These are phyloP conservation scores for Prunella vulgaris DNA, from an alignment of 257 asterid genomes.

Conservation along the genomic window DNA sequence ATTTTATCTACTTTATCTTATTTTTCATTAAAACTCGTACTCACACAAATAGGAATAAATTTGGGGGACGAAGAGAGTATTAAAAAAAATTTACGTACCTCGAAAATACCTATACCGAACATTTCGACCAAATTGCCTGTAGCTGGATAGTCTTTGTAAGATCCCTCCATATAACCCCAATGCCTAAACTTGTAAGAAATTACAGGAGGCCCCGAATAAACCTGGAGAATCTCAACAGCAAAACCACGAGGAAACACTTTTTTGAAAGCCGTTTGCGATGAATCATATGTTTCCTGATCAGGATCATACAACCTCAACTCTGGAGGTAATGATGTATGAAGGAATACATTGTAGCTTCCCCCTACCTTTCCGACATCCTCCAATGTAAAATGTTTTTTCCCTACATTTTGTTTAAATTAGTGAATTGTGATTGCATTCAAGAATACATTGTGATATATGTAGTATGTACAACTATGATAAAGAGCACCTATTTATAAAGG, in stretches of 20 bases:
- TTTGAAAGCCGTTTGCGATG: conserved; percentile 54
- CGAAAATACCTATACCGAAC: conserved; percentile 39
- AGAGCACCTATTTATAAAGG: too few species aligned
- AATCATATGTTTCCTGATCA: conserved; percentile 44
- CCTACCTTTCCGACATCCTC: conserved; percentile 44
- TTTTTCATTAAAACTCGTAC: too few species aligned
- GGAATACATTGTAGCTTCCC: conserved; percentile 71
- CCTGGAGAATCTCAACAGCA: conserved; percentile 57
- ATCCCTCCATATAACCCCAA: conserved; percentile 74
- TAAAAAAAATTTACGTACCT: conserved; percentile 38
- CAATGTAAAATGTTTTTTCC: conserved; percentile 30
- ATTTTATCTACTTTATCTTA: too few species aligned
- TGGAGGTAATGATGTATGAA: conserved; percentile 68
- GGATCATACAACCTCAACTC: conserved; percentile 47
- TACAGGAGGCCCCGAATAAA: conserved; percentile 69
- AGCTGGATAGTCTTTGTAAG: conserved; percentile 50
- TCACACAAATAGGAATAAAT: too few species aligned
- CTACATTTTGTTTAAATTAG: conserved; percentile 12
- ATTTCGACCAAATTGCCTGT: conserved; percentile 61
- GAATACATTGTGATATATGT: too few species aligned
- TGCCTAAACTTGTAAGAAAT: conserved; percentile 70
- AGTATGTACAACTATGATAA: too few species aligned
- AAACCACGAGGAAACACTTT: conserved; percentile 61
- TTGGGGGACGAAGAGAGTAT: too few species aligned
- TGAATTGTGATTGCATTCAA: too few species aligned